Percentiles rank a stretch among this genome's conserved stretches.
Conservation (phyloP, 179 eudicot genomes). For the Heliamphora pulchella region DNA sequence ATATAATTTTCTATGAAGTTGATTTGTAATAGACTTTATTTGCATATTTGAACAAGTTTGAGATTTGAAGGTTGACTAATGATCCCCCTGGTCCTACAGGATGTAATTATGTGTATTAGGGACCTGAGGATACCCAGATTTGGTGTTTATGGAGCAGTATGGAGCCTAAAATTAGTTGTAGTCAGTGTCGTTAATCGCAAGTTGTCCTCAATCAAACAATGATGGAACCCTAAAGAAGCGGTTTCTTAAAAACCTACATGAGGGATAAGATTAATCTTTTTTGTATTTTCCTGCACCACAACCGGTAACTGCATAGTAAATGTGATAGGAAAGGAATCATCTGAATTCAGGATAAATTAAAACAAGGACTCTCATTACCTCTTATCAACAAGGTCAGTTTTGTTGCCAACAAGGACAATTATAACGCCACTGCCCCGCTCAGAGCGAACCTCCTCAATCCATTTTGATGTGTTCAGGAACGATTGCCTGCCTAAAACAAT, state of each 20-base stretch:
- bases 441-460: constrained; percentile 46
- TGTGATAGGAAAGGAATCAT: background rate
- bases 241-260: background rate
- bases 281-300: background rate
- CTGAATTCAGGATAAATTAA: background rate
- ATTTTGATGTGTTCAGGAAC: constrained; percentile 36
- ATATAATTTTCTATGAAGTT: too few relatives aligned
- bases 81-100: too few relatives aligned
- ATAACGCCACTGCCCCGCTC: constrained; percentile 45
- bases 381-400: constrained; percentile 42
- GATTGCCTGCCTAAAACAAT: constrained; percentile 25
- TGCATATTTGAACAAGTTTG: too few relatives aligned
- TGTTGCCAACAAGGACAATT: constrained; percentile 39
- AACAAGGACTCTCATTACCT: constrained; percentile 18
- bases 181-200: background rate
- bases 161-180: too few relatives aligned
- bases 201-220: background rate
- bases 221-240: background rate
- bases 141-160: too few relatives aligned
- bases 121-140: too few relatives aligned
- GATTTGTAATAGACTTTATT: too few relatives aligned
- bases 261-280: background rate
- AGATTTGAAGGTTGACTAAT: too few relatives aligned
- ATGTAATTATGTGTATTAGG: too few relatives aligned
- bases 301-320: background rate